Conservation (phyloP, 805 yeast genomes). For the Ogataea polymorpha region DNA sequence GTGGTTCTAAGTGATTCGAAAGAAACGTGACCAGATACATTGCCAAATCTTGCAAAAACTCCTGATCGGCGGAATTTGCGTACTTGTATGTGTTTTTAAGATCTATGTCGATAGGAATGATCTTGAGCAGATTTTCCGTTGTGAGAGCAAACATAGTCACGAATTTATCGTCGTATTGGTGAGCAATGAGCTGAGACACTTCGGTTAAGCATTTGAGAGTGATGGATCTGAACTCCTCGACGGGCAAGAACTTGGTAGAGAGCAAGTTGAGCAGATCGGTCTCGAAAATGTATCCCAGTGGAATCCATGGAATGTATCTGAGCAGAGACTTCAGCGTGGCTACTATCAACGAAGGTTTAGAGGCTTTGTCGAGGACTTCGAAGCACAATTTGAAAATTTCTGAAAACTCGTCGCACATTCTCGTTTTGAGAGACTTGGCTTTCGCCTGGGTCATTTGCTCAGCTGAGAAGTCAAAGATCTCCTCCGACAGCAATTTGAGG, state of each 20-base stretch:
- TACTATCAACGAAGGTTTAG: conserved; percentile 75
- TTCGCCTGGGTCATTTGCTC: conserved; percentile 97
- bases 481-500: conserved; percentile 84
- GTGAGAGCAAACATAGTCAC: conserved; percentile 67
- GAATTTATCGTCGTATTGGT: conserved; percentile 56
- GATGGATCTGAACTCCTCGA: conserved; percentile 76
- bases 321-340: conserved; percentile 82
- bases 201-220: conserved; percentile 93
- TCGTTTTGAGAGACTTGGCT: conserved; percentile 73
- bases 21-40: conserved; percentile 87
- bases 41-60: conserved; percentile 91
- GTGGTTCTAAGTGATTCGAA: conserved; percentile 61
- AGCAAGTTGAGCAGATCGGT: conserved; percentile 74
- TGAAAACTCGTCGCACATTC: conserved; percentile 86
- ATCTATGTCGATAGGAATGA: conserved; percentile 73
- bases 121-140: conserved; percentile 61
- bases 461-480: conserved; percentile 91
- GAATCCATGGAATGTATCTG: conserved; percentile 93
- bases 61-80: conserved; percentile 84
- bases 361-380: conserved; percentile 87
- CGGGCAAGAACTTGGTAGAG: conserved; percentile 71
- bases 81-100: conserved; percentile 66
- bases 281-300: conserved; percentile 83
- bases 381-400: conserved; percentile 91
- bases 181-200: conserved; percentile 65